Base-by-base conservation (phyloP, 2,329 filamentous ascomycete species). In the Neocatenulostroma microsporum region DNA sequence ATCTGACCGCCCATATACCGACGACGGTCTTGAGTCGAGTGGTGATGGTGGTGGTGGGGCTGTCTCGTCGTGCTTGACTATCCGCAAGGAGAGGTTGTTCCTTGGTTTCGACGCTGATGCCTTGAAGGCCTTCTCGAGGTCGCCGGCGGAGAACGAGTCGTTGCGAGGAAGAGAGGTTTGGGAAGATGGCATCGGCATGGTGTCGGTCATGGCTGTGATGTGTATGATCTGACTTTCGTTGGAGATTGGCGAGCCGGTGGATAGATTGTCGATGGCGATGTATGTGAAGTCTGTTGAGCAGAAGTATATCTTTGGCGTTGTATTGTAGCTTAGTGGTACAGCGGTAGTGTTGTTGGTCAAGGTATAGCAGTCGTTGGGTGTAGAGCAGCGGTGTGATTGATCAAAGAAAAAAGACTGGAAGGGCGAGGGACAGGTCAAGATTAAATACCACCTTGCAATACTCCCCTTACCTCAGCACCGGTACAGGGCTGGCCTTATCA, bases 91-190 rank as follows among this genome's bases (percentile, higher is more conserved):
- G 21, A 53, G 53, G 36, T 56, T 43, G 39, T 54, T 54, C 40
- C 54, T 47, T 19, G 53, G 53, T 43, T 54, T 58, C 28, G 41
- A 34, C 24, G 48, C 53, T 2, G 55, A 55, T 21, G 49, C 51
- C 29, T 57, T 50, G 47, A 58, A 54, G 30, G 56, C 56, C 26
- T 52, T 49, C 46, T 45, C 41, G 42, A 58, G 50, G 47, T 58
- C 56, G 40, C 55, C 49, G 35, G 51, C 48, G 20, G 50, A 54
- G 55, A 58, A 58, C 34, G 54, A 57, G 49, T 58, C 53, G 53
- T 57, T 58, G 47, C 56, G 56, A 11, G 54, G 51, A 34, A 58
- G 42, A 28, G 39, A 27, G 18, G 40, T 45, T 9, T 32, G 31
- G 18, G 40, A 38, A 19, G 50, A 41, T 21, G 56, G 54, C 27